Conservation (phyloP, 75 land plant species). For the Selaginella tamariscina region DNA sequence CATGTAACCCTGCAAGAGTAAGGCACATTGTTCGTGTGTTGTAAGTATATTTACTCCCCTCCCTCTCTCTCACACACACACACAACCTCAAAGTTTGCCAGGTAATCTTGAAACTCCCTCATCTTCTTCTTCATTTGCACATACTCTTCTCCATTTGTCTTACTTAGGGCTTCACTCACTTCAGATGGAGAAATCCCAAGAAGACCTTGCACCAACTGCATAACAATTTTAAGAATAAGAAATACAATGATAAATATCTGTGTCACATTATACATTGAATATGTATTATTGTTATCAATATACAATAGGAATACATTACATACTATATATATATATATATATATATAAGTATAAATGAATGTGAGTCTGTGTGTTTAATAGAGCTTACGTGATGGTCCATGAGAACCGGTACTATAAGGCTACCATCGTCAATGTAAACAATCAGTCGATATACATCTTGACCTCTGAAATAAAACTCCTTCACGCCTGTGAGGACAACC, state of each 20-base stretch:
- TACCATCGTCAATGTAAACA: conserved; percentile 88
- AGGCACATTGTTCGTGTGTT: too few relatives aligned
- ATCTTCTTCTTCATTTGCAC: conserved; percentile 42
- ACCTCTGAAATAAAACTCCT: conserved; percentile 55
- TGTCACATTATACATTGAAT: neutral
- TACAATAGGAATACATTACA: neutral
- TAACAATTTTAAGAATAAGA: neutral
- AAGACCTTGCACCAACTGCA: conserved; percentile 48
- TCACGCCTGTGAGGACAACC: conserved; percentile 86
- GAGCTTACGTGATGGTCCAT: conserved; percentile 59
- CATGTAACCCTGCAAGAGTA: too few relatives aligned
- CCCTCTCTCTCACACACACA: too few relatives aligned
- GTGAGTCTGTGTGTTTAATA: neutral
- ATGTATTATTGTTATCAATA: neutral
- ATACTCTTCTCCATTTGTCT: conserved; percentile 27
- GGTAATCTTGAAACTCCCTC: conserved; percentile 49
- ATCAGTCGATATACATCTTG: conserved; percentile 40
- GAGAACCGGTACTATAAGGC: conserved; percentile 56
- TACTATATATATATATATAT: neutral
- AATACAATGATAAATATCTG: neutral
- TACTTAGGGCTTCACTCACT: conserved; percentile 50
- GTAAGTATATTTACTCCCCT: too few relatives aligned
- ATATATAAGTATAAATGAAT: neutral
- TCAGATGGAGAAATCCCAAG: conserved; percentile 59
- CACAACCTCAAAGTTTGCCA: conserved; percentile 86